Percentiles rank a stretch among this genome's conserved stretches.
Conservation (phyloP, 148 eudicot genomes). For the Pharnaceum exiguum region DNA sequence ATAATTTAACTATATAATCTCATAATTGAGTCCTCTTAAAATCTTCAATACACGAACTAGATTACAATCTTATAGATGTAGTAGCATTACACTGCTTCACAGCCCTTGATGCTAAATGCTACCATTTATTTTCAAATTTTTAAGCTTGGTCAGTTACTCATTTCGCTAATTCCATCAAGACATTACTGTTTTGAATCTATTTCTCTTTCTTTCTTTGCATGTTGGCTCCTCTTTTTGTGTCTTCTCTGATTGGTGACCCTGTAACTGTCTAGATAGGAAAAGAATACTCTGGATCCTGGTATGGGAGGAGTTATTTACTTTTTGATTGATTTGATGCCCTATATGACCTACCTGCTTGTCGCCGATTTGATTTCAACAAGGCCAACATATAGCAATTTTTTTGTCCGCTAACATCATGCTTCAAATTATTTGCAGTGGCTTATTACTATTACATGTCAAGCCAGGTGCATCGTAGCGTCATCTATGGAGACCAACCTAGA, state of each 20-base stretch:
- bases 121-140: not conserved
- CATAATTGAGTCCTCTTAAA: not conserved
- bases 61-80: not conserved
- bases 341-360: too few species aligned
- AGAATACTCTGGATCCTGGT: too few species aligned
- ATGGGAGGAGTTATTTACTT: too few species aligned
- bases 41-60: not conserved
- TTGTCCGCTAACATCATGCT: not conserved
- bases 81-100: not conserved
- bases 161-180: too few species aligned
- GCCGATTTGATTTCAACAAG: not conserved
- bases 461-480: conserved; percentile 68
- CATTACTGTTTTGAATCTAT: too few species aligned
- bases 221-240: too few species aligned
- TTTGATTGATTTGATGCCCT: too few species aligned
- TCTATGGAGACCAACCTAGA: conserved; percentile 93
- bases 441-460: conserved; percentile 71
- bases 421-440: conserved; percentile 45
- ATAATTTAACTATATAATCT: not conserved
- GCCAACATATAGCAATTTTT: too few species aligned
- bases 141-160: too few species aligned
- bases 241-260: too few species aligned
- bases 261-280: too few species aligned
- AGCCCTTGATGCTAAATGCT: not conserved
- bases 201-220: too few species aligned